Base-by-base conservation (phyloP, 805 yeast genomes). In the Cyberlindnera misumaiensis region DNA sequence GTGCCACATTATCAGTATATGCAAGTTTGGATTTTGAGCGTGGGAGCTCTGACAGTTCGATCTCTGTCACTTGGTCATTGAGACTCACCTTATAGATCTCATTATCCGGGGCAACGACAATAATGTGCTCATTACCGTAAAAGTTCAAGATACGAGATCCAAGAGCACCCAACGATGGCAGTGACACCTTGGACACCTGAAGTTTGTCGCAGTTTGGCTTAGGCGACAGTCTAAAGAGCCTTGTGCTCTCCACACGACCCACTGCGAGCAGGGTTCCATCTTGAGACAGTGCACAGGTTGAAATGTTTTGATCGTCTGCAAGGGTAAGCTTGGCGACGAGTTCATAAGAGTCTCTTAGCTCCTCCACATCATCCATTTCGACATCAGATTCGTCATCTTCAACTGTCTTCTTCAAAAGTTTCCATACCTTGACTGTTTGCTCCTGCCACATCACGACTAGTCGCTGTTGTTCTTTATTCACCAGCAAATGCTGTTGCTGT, bases 401-500 rank as follows among this genome's bases (percentile, higher is more conserved):
- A 8, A 44, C 52, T n/a, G 50, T 40, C 10, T 46, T 65, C 14
- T 60, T 57, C 16, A 62, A 63, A 14, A 86, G 53, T 44, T 62
- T 65, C 97, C 97, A 93, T 10, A 93, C 68, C 55, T 87, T 87
- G 30, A 90, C 73, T 4, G 73, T 67, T 55, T 83, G 88, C 48
- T 83, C 94, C 51, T 79, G 82, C 93, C 94, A 90, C 72, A 82
- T 70, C 7, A 77, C 70, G 20, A 90, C 59, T 17, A 78, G 60
- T 43, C 80, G 70, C 29, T 71, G 66, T 20, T 20, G 24, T 5
- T 57, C 53, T 33, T 65, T 58, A 42, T 74, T 72, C 11, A 75
- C 54, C 2, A 70, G 50, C 4, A 81, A 68, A 47, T 73, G 76
- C 11, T 80, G 70, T 12, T 60, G 56, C 47, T 69, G 75, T 48